Percentiles rank a stretch among this genome's conserved stretches.
Evolutionary conservation across 73 alveolate species (phyloP).

Genomic region (Stentor coeruleus): DNA sequence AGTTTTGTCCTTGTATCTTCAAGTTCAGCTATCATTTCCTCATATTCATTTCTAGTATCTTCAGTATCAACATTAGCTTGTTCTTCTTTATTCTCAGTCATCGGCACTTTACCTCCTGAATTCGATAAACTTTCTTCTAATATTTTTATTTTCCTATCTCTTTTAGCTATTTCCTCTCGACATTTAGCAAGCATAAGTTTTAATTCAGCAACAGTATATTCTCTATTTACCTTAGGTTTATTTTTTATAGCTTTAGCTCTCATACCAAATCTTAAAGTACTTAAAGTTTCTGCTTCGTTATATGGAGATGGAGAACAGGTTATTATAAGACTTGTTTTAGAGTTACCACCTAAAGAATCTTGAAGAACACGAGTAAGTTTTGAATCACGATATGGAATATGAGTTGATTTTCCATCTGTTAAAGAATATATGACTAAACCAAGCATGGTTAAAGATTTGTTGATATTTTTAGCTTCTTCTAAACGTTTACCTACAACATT

Average conservation of each 20-base stretch:
- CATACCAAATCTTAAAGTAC: conserved; percentile 95
- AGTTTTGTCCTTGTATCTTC: conserved; percentile 32
- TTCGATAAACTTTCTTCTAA: conserved; percentile 50
- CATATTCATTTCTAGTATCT: conserved; percentile 58
- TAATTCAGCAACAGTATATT: conserved; percentile 96
- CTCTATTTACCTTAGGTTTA: conserved; percentile 95
- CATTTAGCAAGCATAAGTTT: conserved; percentile 87
- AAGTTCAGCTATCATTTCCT: conserved; percentile 55
- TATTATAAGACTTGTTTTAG: conserved; percentile 97
- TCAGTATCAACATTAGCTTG: conserved; percentile 25
- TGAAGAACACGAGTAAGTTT: conserved; percentile 90
- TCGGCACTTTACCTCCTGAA: not conserved
- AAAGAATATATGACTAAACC: conserved; percentile 88
- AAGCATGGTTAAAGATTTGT: conserved; percentile 82
- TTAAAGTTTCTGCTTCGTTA: conserved; percentile 94
- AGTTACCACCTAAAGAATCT: conserved; percentile 98
- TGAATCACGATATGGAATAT: conserved; percentile 96
- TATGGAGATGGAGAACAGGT: conserved; percentile 95
- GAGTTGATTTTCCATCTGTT: conserved; percentile 82
- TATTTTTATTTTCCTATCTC: conserved; percentile 63
- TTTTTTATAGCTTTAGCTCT: conserved; percentile 96
- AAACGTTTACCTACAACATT: conserved; percentile 89
- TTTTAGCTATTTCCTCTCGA: conserved; percentile 74
- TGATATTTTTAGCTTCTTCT: conserved; percentile 92
- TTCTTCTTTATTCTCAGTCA: not conserved